phyloP scores from a whole-genome alignment of 1,139 yeast genomes.

The Debaryomycetaceae sp. region DNA sequence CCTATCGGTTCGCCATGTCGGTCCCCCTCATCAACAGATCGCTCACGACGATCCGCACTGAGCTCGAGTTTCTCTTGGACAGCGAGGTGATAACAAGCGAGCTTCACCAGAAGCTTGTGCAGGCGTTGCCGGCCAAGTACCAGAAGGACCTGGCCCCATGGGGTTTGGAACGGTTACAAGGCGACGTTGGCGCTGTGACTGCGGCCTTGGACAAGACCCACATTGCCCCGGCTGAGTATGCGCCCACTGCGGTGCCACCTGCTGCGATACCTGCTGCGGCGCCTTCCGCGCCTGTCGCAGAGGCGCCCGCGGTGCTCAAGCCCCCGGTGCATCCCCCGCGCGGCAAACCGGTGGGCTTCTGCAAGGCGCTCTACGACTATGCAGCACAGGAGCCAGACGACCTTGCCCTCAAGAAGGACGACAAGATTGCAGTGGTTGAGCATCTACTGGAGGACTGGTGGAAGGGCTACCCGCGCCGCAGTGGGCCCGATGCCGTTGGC shows the following conservation, averaged over 20 bases:
- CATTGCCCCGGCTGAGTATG: conserved; percentile 10
- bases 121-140: conserved; percentile 58
- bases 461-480: conserved; percentile 57
- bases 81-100: conserved; percentile 67
- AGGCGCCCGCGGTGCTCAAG: too few species aligned
- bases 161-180: conserved; percentile 37
- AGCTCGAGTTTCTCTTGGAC: conserved; percentile 75
- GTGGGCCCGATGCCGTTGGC: conserved; percentile 52
- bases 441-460: conserved; percentile 88
- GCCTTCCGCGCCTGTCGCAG: too few species aligned
- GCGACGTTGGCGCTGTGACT: conserved; percentile 13
- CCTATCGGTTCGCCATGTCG: conserved; percentile 30
- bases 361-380: conserved; percentile 72
- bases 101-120: conserved; percentile 48
- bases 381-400: conserved; percentile 67
- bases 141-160: conserved; percentile 51
- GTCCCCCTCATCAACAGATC: conserved; percentile 75
- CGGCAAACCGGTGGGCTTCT: conserved; percentile 30
- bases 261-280: conserved; percentile 5
- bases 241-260: conserved; percentile 7
- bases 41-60: conserved; percentile 67
- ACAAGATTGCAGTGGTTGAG: conserved; percentile 63
- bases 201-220: conserved; percentile 14
- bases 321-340: too few species aligned
- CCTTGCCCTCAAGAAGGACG: conserved; percentile 60